These are phyloP conservation scores for Biscogniauxia mediterranea DNA, from an alignment of 2,329 filamentous ascomycete genomes.

Conservation along the genomic window DNA sequence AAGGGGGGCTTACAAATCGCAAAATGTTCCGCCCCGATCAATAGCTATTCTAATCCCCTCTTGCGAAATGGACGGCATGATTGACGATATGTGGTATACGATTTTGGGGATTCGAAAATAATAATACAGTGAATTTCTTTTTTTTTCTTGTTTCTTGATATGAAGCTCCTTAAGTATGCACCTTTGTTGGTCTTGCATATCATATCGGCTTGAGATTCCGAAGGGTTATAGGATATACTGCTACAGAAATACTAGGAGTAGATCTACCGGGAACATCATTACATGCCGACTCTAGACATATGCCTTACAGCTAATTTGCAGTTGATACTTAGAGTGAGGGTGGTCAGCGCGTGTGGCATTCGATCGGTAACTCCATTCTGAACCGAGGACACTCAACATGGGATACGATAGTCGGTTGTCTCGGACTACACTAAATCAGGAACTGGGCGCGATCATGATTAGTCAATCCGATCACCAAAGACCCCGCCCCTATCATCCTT, in stretches of 20 bases:
- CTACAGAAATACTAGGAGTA: neutral
- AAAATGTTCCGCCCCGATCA: constrained; percentile 69
- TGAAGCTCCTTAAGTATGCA: neutral
- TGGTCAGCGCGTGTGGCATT: neutral
- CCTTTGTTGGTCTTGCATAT: neutral
- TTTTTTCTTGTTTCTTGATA: no score
- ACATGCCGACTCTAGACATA: neutral
- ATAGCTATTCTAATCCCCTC: constrained; percentile 27
- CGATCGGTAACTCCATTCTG: neutral
- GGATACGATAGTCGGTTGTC: neutral
- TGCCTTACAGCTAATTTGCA: neutral
- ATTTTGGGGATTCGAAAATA: neutral
- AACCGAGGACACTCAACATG: neutral
- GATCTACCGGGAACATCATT: neutral
- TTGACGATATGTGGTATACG: neutral
- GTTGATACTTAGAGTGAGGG: neutral
- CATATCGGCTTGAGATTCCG: neutral
- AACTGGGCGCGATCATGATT: neutral
- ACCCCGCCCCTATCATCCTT: neutral
- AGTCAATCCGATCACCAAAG: constrained; percentile 7
- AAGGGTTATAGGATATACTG: neutral
- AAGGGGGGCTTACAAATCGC: constrained; percentile 41
- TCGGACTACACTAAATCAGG: neutral
- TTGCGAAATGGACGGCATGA: constrained; percentile 8
- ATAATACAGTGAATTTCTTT: neutral